Percentiles rank a stretch among this genome's conserved stretches.
Evolutionary conservation across 2,329 filamentous ascomycete genomes (phyloP).

Genomic region (Microdochium trichocladiopsis): DNA sequence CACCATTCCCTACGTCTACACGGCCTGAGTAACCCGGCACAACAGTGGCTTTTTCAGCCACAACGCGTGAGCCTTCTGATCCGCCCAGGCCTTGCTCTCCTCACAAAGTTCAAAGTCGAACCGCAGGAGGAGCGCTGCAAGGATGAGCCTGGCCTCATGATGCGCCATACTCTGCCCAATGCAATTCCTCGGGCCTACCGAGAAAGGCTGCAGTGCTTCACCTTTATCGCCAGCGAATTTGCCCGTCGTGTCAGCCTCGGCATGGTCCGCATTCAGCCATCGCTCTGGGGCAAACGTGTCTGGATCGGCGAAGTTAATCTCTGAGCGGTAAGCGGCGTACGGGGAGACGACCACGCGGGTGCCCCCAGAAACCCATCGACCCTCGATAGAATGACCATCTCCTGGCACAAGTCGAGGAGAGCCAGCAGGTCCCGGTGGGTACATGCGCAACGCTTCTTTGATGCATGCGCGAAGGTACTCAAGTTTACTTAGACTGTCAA

Average conservation of each 20-base stretch:
- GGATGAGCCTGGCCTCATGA: not conserved
- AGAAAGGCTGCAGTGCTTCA: not conserved
- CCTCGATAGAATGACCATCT: not conserved
- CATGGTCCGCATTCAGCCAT: not conserved
- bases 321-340: constrained; percentile 2
- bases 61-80: no score
- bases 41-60: no score
- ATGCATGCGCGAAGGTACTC: not conserved
- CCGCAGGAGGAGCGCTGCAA: not conserved
- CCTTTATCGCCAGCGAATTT: not conserved
- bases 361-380: not conserved
- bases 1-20: no score
- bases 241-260: not conserved
- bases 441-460: not conserved
- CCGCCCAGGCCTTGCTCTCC: no score
- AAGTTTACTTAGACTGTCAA: not conserved
- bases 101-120: not conserved
- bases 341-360: not conserved
- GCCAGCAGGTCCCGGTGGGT: not conserved
- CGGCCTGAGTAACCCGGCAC: no score
- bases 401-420: not conserved
- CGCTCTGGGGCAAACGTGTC: constrained; percentile 3
- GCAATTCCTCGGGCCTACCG: not conserved
- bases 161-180: not conserved
- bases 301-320: constrained; percentile 2